Base-by-base conservation (phyloP, 169 alveolate genomes). In the Plasmodium yoelii region DNA sequence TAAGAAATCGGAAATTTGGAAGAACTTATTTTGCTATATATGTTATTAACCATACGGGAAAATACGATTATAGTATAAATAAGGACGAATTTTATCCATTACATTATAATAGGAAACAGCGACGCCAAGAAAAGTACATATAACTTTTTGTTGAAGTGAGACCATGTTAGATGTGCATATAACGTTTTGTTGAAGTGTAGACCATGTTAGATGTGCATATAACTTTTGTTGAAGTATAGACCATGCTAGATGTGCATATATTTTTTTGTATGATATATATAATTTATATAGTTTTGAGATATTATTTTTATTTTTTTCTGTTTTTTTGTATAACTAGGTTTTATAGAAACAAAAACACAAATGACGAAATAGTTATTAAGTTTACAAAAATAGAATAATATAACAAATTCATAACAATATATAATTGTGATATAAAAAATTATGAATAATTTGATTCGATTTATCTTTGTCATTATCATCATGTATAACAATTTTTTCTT, bases 1-100 rank as follows among this genome's bases (percentile, higher is more conserved):
- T 94, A 26, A 88, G 96, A 70, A 94, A 94, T 71, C 91, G 96
- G 72, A 91, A 87, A 65, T 94, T 92, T 71, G 96, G 96, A n/a
- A 60, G 96, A 26, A 94, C 96, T 5, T 88, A 92, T 28, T 77
- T 94, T 51, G 96, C 96, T 1, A 53, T 92, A 8, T 94, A 93
- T 84, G 87, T 93, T 56, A 53, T 82, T 67, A 73, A 93, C 55
- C 95, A 96, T 44, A 67, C 96, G 44, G 95, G 92, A 3, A 75
- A 77, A 18, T 60, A 71, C 28, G 51, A 61, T 4, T 67, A 22
- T 46, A 28, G 61, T 19, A 73, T 80, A 46, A 88, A 74, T 22
- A 51, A 46, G 28, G 92, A 69, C 9, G 89, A 89, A 22, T 88
- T 88, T 65, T 71, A 70, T 47, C 93, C 93, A 1, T 49, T 88